phyloP scores from a whole-genome alignment of 2,329 filamentous ascomycete genomes.

The Aureobasidium pullulans region DNA sequence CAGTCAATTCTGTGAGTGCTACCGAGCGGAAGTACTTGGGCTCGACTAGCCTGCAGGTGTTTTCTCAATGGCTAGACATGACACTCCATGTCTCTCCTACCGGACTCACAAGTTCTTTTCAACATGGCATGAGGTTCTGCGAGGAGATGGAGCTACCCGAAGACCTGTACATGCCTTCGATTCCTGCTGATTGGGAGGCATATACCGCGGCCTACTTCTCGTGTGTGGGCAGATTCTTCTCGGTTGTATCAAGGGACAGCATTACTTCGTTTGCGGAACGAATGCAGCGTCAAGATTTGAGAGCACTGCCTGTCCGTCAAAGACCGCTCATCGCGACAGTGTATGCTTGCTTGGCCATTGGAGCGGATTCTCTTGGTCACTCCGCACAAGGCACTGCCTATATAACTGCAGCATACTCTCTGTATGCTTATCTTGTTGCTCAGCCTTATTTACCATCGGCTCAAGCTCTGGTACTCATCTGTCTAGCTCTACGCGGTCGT shows the following conservation, averaged over 20 bases:
- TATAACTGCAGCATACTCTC: background rate
- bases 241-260: background rate
- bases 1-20: background rate
- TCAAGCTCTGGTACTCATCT: constrained; percentile 1
- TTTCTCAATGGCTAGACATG: constrained; percentile 17
- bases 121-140: constrained; percentile 12
- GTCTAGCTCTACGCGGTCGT: background rate
- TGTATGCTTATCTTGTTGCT: constrained; percentile 5
- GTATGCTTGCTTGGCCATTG: constrained; percentile 5
- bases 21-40: constrained; percentile 14
- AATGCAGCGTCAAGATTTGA: background rate
- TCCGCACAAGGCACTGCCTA: background rate
- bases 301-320: background rate
- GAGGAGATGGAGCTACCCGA: constrained; percentile 5
- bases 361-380: background rate
- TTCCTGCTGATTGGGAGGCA: background rate
- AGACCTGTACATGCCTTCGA: background rate
- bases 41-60: constrained; percentile 15
- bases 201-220: background rate
- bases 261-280: background rate
- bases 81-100: constrained; percentile 3
- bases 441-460: background rate
- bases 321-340: background rate
- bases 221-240: background rate
- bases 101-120: constrained; percentile 1